These are phyloP conservation scores for Rhododendron ovatum DNA, from an alignment of 148 eudicot species.

Conservation along the genomic window DNA sequence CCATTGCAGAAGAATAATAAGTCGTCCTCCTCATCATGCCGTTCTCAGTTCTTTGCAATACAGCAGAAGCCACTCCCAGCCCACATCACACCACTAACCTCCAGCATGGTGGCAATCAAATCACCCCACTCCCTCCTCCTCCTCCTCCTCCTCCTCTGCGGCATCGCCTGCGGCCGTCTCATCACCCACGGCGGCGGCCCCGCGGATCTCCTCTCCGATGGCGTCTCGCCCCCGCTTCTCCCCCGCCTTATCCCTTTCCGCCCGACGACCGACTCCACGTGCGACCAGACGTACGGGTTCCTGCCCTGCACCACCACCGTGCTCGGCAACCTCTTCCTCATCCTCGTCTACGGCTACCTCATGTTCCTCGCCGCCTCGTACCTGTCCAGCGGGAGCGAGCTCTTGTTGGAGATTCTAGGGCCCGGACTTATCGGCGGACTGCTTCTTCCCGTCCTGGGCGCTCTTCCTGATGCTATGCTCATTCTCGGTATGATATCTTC, in stretches of 20 bases:
- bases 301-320: constrained; percentile 51
- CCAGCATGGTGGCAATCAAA: constrained; percentile 10
- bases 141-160: constrained; percentile 24
- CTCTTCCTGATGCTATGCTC: constrained; percentile 95
- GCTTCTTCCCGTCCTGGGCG: constrained; percentile 83
- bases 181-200: constrained; percentile 5
- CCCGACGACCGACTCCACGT: constrained; percentile 1
- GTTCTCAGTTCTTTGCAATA: no score
- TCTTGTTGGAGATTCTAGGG: constrained; percentile 77
- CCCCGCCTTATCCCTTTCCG: constrained; percentile 1
- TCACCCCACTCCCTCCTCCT: constrained; percentile 6
- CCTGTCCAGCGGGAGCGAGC: constrained; percentile 49
- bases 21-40: no score
- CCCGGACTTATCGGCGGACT: constrained; percentile 93
- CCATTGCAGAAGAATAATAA: no score
- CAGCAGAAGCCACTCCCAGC: no score
- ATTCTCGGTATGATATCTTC: constrained; percentile 53
- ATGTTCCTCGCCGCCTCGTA: constrained; percentile 52
- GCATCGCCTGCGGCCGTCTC: constrained; percentile 20
- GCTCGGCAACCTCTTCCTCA: constrained; percentile 45
- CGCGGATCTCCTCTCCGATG: constrained; percentile 38
- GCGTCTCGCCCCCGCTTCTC: background rate
- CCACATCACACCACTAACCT: no score
- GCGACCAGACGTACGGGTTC: constrained; percentile 60
- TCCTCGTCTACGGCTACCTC: constrained; percentile 47